Evolutionary conservation across 2,329 filamentous ascomycete species (phyloP), one percentile per base, ranked within the genome.

Genomic region (Eurotiales sp.): DNA sequence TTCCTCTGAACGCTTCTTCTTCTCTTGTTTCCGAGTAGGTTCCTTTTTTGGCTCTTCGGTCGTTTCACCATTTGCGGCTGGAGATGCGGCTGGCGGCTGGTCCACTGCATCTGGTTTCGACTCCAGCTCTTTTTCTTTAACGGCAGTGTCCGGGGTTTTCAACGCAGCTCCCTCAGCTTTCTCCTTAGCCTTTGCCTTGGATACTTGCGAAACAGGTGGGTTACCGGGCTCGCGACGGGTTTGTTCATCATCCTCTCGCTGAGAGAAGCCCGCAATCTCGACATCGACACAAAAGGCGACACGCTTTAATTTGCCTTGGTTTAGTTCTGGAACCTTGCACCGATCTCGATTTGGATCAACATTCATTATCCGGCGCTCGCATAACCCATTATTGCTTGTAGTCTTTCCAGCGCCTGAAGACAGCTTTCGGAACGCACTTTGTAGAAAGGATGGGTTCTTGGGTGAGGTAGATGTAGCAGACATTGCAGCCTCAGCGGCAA

Each of bases 271-370:
- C 3, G 92, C 92, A 63, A 99, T 95, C 68, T 99, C 93, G 4
- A 99, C 91, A 64, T 99, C 93, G 2, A 99, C 93, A 60, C 89
- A 96, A 64, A 99, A 99, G 0, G 92, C 88, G 0, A 99, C 93
- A 48, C 90, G 83, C 49, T 90, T 82, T 54, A 99, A 71, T 66
- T 93, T 96, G 44, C 83, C 82, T 61, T 86, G 83, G 58, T 90
- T 85, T 42, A 99, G 76, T 58, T 95, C 91, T 4, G 82, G 75
- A 25, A 97, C 83, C 21, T 82, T 79, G 66, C 90, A 95, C 57
- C 93, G 78, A 63, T 92, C 85, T 37, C 93, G 82, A 58, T 86
- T 80, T 8, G 75, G 83, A 65, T 97, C 90, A 40, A 96, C 78
- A 63, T 99, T 99, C 73, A 97, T 75, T 7, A 96, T 78, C 58